phyloP scores from a whole-genome alignment of 2,329 filamentous ascomycete genomes.

The Botrytis aclada region DNA sequence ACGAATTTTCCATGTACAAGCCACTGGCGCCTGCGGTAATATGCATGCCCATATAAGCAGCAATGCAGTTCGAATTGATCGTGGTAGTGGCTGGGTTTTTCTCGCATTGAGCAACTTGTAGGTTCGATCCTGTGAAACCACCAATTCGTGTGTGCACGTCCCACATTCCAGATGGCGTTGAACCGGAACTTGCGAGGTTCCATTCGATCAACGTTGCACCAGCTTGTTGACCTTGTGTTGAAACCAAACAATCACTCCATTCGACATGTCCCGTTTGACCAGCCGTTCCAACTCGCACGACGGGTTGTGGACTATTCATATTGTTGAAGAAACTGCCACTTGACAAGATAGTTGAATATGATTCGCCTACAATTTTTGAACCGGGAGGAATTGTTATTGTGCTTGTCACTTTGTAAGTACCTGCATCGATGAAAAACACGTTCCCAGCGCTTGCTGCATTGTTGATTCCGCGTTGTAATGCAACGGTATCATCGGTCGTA shows the following conservation, averaged over 20 bases:
- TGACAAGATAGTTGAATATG: conserved; percentile 43
- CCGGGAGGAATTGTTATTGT: conserved; percentile 48
- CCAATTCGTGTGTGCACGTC: conserved; percentile 40
- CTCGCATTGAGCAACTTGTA: conserved; percentile 35
- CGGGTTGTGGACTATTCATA: conserved; percentile 44
- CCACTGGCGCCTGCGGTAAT: conserved; percentile 42
- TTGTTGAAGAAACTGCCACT: conserved; percentile 46
- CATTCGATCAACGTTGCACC: conserved; percentile 64
- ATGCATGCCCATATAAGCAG: conserved; percentile 38
- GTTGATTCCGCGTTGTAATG: conserved; percentile 55
- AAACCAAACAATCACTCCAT: conserved; percentile 60
- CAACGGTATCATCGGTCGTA: conserved; percentile 56
- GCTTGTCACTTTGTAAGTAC: conserved; percentile 51
- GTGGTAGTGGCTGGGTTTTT: conserved; percentile 51
- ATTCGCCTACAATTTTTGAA: conserved; percentile 41
- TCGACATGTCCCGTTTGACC: conserved; percentile 60
- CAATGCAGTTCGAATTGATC: conserved; percentile 38
- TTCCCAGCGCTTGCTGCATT: conserved; percentile 47
- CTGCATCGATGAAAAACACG: conserved; percentile 56
- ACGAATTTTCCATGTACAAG: conserved; percentile 48
- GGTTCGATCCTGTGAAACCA: conserved; percentile 42
- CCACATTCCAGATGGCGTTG: conserved; percentile 54
- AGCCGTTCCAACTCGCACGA: conserved; percentile 53
- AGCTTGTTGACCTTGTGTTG: conserved; percentile 55
- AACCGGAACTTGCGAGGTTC: conserved; percentile 52